Conservation (phyloP, 805 yeast genomes). For the Zygoascus ofunaensis region DNA sequence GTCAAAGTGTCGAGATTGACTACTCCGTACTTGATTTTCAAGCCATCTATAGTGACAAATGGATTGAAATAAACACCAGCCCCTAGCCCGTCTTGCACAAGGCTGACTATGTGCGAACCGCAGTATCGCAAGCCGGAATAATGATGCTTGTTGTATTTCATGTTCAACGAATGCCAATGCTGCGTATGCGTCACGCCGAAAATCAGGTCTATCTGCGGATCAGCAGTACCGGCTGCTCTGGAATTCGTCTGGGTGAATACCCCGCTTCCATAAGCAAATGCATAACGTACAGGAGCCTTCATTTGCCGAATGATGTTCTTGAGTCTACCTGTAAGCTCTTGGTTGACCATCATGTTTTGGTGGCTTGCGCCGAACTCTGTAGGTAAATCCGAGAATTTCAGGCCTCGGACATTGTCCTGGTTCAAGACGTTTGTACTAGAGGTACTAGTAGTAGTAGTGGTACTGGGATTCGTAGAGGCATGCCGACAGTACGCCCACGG, state of each 20-base stretch:
- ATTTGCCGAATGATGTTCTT: slow-evolving; percentile 46
- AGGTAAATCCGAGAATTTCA: slow-evolving; percentile 38
- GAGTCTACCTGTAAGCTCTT: slow-evolving; percentile 37
- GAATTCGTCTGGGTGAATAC: slow-evolving; percentile 63
- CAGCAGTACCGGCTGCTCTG: slow-evolving; percentile 14
- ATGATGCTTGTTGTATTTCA: slow-evolving; percentile 59
- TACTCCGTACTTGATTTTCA: slow-evolving; percentile 76
- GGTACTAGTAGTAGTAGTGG: too few relatives aligned
- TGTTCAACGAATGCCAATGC: slow-evolving; percentile 69
- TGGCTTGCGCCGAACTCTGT: slow-evolving; percentile 46
- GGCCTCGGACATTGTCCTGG: too few relatives aligned
- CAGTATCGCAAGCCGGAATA: slow-evolving; percentile 59
- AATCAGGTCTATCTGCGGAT: slow-evolving; percentile 78
- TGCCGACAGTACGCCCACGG: too few relatives aligned
- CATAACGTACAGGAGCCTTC: slow-evolving; percentile 62
- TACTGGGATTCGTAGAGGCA: too few relatives aligned
- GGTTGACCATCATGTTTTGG: slow-evolving; percentile 43
- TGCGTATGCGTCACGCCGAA: slow-evolving; percentile 68
- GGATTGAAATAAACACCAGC: slow-evolving; percentile 96
- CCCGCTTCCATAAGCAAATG: slow-evolving; percentile 94
- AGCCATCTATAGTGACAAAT: slow-evolving; percentile 54
- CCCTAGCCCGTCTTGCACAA: slow-evolving; percentile 53
- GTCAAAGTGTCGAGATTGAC: slow-evolving; percentile 53
- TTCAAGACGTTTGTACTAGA: too few relatives aligned
- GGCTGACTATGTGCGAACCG: slow-evolving; percentile 50